phyloP scores from a whole-genome alignment of 2,329 filamentous ascomycete species.

The Alternaria incomplexa region DNA sequence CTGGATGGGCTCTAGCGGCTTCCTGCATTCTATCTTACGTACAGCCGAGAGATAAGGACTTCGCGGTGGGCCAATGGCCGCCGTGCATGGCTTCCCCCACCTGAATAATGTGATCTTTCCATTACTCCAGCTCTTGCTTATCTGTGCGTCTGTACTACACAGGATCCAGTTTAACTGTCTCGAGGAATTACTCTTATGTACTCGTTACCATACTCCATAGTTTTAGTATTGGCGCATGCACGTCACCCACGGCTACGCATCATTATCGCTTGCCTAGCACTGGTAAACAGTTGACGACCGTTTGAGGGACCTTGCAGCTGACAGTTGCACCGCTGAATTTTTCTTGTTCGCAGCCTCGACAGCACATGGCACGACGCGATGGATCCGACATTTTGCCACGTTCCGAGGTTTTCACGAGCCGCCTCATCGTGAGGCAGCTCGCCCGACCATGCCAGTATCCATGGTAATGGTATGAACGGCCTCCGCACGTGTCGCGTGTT shows the following conservation, averaged over 20 bases:
- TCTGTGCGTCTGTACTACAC: slow-evolving; percentile 12
- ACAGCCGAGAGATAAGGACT: slow-evolving; percentile 39
- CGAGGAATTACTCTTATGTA: slow-evolving; percentile 46
- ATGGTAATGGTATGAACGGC: slow-evolving; percentile 4
- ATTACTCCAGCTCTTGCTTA: slow-evolving; percentile 26
- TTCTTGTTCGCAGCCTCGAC: neutral
- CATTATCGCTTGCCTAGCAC: slow-evolving; percentile 20
- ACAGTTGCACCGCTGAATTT: neutral
- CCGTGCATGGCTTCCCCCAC: slow-evolving; percentile 24
- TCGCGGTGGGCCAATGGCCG: slow-evolving; percentile 27
- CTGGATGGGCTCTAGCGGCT: slow-evolving; percentile 19
- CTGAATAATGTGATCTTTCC: slow-evolving; percentile 17
- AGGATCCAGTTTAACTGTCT: slow-evolving; percentile 6
- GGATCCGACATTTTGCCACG: neutral
- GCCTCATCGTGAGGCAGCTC: neutral
- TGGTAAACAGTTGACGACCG: slow-evolving; percentile 4
- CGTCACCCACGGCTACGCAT: slow-evolving; percentile 31
- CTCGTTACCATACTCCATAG: slow-evolving; percentile 29
- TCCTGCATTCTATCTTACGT: slow-evolving; percentile 11
- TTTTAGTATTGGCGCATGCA: slow-evolving; percentile 30
- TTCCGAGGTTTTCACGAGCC: neutral
- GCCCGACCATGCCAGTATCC: neutral
- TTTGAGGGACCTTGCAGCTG: slow-evolving; percentile 4
- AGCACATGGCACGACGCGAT: neutral
- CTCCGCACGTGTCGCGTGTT: slow-evolving; percentile 25